A percentile compares a stretch with the other conserved stretches of the same genome.
Evolutionary conservation across 1,284 basidiomycete genomes (phyloP).

Genomic region (Pascua sp.): DNA sequence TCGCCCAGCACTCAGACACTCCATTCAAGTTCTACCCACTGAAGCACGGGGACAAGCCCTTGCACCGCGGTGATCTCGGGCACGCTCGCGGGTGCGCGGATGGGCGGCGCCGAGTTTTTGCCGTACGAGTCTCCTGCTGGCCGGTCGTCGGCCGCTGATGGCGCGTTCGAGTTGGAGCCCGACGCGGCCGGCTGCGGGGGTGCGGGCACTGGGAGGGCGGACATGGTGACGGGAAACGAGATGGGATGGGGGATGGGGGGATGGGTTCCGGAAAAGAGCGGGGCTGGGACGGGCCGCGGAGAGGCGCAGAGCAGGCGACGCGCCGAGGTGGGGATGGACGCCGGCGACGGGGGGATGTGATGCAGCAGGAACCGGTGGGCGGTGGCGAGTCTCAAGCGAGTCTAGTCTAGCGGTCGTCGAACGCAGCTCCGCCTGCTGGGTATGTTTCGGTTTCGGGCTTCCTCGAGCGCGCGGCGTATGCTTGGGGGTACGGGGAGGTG

Average conservation of each 20-base stretch:
- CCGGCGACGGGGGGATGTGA: too few relatives aligned
- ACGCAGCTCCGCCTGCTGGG: too few relatives aligned
- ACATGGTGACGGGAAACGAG: constrained; percentile 25
- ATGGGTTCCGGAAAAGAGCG: too few relatives aligned
- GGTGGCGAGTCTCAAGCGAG: too few relatives aligned
- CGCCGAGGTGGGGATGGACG: too few relatives aligned
- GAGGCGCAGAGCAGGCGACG: too few relatives aligned
- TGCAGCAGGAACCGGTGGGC: too few relatives aligned
- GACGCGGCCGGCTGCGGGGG: constrained; percentile 1
- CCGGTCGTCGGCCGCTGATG: neutral
- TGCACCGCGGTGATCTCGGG: constrained; percentile 83
- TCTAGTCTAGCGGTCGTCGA: too few relatives aligned
- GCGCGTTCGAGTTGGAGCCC: neutral
- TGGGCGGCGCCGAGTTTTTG: constrained; percentile 15
- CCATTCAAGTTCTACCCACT: constrained; percentile 52
- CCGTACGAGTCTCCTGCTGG: constrained; percentile 13
- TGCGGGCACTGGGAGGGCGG: constrained; percentile 25
- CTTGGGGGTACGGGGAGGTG: too few relatives aligned
- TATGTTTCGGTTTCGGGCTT: too few relatives aligned
- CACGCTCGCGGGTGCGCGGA: constrained; percentile 33
- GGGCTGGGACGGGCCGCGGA: too few relatives aligned
- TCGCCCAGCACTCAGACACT: neutral
- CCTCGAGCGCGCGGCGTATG: too few relatives aligned
- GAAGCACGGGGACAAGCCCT: constrained; percentile 88
- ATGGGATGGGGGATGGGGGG: neutral